These are phyloP conservation scores for Metschnikowia cerradonensis DNA, from an alignment of 805 yeast species.

Conservation along the genomic window DNA sequence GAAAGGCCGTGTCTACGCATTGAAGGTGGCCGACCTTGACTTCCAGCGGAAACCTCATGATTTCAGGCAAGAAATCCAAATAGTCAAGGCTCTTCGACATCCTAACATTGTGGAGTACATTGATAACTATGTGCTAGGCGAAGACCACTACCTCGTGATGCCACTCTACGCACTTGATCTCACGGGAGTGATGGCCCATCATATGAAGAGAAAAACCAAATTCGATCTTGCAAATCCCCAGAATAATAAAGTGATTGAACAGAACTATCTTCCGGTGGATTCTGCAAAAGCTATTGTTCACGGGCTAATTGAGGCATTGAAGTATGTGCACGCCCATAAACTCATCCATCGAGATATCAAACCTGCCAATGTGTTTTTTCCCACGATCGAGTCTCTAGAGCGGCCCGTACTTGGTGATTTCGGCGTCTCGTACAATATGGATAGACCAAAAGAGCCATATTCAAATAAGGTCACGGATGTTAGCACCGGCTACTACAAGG, in stretches of 20 bases:
- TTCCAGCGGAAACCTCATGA: constrained; percentile 35
- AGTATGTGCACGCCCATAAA: constrained; percentile 28
- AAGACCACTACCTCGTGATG: constrained; percentile 34
- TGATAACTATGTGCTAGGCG: constrained; percentile 21
- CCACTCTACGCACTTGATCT: constrained; percentile 28
- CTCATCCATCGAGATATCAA: constrained; percentile 42
- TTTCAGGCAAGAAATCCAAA: constrained; percentile 27
- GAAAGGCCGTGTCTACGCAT: constrained; percentile 18
- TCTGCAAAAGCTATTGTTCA: constrained; percentile 13
- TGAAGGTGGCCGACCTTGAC: constrained; percentile 39
- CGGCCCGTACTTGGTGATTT: constrained; percentile 54
- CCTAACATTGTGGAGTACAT: constrained; percentile 16
- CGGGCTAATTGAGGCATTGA: constrained; percentile 23
- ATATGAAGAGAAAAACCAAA: constrained; percentile 19
- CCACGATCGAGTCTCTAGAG: constrained; percentile 15
- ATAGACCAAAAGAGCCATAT: constrained; percentile 37
- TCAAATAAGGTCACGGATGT: constrained; percentile 50
- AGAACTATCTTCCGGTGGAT: constrained; percentile 15
- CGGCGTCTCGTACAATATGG: constrained; percentile 46
- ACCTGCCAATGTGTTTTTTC: constrained; percentile 34
- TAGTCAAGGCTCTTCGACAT: constrained; percentile 21
- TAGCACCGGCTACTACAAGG: constrained; percentile 62
- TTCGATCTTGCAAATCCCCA: constrained; percentile 25
- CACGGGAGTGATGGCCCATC: constrained; percentile 20
- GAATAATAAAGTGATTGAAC: constrained; percentile 8